Conservation (phyloP, 495 filamentous ascomycete genomes). For the Penicillium parvum region DNA sequence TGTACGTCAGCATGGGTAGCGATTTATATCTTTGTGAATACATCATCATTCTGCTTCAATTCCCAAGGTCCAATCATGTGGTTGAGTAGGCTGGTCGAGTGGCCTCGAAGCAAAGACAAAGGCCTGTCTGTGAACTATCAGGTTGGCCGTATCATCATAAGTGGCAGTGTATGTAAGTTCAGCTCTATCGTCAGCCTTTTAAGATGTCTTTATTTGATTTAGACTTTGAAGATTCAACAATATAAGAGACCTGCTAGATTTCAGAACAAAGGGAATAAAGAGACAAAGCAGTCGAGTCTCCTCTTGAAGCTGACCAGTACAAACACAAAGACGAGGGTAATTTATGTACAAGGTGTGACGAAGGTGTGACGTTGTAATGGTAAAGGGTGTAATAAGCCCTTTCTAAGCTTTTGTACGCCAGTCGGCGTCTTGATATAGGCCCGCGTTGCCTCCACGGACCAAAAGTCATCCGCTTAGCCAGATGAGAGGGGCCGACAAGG, state of each 20-base stretch:
- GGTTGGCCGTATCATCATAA: too few relatives aligned
- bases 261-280: slow-evolving; percentile 24
- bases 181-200: not conserved
- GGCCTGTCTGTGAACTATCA: too few relatives aligned
- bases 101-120: too few relatives aligned
- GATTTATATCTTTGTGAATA: slow-evolving; percentile 33
- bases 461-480: slow-evolving; percentile 1
- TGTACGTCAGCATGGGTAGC: slow-evolving; percentile 32
- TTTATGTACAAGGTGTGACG: slow-evolving; percentile 38
- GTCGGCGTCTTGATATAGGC: slow-evolving; percentile 11
- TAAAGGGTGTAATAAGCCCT: slow-evolving; percentile 14
- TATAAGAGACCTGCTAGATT: slow-evolving; percentile 22
- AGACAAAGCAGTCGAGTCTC: slow-evolving; percentile 19
- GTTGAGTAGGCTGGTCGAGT: too few relatives aligned
- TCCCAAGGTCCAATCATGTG: not conserved
- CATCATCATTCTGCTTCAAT: slow-evolving; percentile 21
- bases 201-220: slow-evolving; percentile 9
- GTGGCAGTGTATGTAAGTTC: too few relatives aligned
- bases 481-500: not conserved
- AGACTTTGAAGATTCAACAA: slow-evolving; percentile 9
- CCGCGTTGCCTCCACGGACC: slow-evolving; percentile 7
- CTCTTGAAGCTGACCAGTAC: slow-evolving; percentile 34
- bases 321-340: slow-evolving; percentile 25
- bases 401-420: slow-evolving; percentile 20
- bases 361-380: too few relatives aligned